A percentile compares a stretch with the other conserved stretches of the same genome.
phyloP scores from a whole-genome alignment of 495 filamentous ascomycete genomes.

The Penicillium ochrochloron region DNA sequence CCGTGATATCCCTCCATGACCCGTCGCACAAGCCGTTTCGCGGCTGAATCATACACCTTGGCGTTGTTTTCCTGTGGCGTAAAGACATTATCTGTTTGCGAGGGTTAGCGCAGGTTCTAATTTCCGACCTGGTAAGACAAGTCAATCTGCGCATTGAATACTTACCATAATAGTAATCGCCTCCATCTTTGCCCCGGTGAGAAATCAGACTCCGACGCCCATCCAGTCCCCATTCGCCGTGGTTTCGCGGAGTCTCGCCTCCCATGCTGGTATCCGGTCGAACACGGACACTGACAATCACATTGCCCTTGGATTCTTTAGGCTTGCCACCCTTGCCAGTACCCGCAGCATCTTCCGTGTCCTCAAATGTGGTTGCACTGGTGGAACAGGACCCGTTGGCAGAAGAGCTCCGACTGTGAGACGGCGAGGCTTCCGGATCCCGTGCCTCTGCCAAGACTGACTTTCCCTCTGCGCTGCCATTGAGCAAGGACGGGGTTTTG shows the following conservation, averaged over 20 bases:
- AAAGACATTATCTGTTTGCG: constrained; percentile 85
- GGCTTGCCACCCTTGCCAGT: constrained; percentile 36
- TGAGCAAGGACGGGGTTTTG: constrained; percentile 74
- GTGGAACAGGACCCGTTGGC: constrained; percentile 90
- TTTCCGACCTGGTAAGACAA: background rate
- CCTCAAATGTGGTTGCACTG: constrained; percentile 86
- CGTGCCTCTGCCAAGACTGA: constrained; percentile 63
- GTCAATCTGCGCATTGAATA: background rate
- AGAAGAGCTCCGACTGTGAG: constrained; percentile 86
- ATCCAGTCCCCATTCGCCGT: constrained; percentile 93
- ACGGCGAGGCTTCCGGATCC: constrained; percentile 78
- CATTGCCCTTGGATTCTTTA: constrained; percentile 86
- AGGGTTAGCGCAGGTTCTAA: constrained; percentile 11
- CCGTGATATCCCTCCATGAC: constrained; percentile 99
- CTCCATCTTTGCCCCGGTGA: constrained; percentile 86
- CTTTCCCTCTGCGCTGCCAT: constrained; percentile 76
- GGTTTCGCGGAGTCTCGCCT: constrained; percentile 62
- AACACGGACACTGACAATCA: constrained; percentile 92
- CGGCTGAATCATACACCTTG: constrained; percentile 88
- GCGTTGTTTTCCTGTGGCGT: constrained; percentile 89
- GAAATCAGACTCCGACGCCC: constrained; percentile 79
- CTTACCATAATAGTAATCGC: constrained; percentile 91
- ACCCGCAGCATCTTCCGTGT: constrained; percentile 49
- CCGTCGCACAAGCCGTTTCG: constrained; percentile 90
- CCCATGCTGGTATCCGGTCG: constrained; percentile 70